Conservation (phyloP, 148 eudicot genomes). For the Rhododendron ferrugineum region DNA sequence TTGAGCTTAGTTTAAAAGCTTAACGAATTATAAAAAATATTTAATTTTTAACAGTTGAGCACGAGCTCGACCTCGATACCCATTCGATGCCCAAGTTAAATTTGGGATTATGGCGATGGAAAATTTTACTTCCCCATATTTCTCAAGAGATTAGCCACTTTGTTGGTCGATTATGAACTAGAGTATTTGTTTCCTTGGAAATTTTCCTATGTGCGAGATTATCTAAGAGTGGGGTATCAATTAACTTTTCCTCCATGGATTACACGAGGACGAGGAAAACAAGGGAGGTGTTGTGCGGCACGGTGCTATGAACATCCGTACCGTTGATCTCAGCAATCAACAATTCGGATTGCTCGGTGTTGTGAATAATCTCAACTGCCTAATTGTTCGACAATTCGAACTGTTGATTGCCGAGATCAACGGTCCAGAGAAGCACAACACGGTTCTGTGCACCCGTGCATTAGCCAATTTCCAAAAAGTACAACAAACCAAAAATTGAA, state of each 20-base stretch:
- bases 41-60: not conserved
- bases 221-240: not conserved
- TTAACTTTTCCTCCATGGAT: not conserved
- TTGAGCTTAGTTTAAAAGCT: not conserved
- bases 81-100: not conserved
- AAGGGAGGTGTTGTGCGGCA: too few species aligned
- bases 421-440: too few species aligned
- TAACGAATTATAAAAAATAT: not conserved
- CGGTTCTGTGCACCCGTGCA: too few species aligned
- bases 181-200: not conserved
- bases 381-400: too few species aligned
- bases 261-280: not conserved
- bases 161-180: not conserved
- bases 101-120: not conserved
- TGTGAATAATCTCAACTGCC: too few species aligned
- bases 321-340: too few species aligned
- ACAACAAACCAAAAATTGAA: too few species aligned
- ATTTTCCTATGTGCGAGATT: not conserved
- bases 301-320: too few species aligned
- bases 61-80: not conserved
- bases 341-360: too few species aligned
- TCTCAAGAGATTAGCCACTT: not conserved
- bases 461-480: not conserved
- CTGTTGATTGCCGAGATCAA: too few species aligned
- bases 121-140: not conserved